A percentile compares a stretch with the other conserved stretches of the same genome.
These are phyloP conservation scores for Fusarium sterilihyphosum DNA, from an alignment of 2,329 filamentous ascomycete genomes.

Conservation along the genomic window DNA sequence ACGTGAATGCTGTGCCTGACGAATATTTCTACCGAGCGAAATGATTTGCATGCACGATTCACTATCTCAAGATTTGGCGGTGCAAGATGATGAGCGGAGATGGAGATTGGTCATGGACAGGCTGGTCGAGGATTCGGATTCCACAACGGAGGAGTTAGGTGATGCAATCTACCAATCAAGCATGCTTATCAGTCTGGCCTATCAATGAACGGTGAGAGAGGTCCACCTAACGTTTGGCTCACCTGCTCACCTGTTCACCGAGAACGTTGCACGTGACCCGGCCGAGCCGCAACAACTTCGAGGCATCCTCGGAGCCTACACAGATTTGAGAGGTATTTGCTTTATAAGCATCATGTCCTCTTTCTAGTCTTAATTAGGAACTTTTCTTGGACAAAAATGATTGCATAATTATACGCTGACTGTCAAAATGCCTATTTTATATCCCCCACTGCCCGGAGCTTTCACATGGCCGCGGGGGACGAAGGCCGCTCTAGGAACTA, in stretches of 20 bases:
- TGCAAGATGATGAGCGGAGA: constrained; percentile 31
- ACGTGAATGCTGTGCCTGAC: background rate
- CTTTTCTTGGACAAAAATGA: background rate
- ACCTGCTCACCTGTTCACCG: background rate
- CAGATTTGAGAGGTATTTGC: background rate
- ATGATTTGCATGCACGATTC: constrained; percentile 19
- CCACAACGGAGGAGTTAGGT: constrained; percentile 23
- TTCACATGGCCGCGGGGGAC: constrained; percentile 33
- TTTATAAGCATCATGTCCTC: background rate
- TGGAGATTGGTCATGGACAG: constrained; percentile 43
- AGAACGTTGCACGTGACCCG: background rate
- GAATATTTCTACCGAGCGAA: background rate
- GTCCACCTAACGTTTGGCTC: background rate
- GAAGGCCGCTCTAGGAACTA: constrained; percentile 22
- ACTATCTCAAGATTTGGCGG: constrained; percentile 15
- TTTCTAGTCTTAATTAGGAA: background rate
- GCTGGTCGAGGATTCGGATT: constrained; percentile 26
- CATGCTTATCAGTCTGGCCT: constrained; percentile 1
- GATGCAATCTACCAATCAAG: constrained; percentile 40
- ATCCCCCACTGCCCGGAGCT: constrained; percentile 11
- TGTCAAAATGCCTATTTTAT: background rate
- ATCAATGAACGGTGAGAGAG: background rate
- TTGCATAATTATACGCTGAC: background rate
- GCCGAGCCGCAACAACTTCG: background rate
- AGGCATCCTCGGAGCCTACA: background rate